Evolutionary conservation across 805 yeast species (phyloP).

Genomic region (Candida patagonica): DNA sequence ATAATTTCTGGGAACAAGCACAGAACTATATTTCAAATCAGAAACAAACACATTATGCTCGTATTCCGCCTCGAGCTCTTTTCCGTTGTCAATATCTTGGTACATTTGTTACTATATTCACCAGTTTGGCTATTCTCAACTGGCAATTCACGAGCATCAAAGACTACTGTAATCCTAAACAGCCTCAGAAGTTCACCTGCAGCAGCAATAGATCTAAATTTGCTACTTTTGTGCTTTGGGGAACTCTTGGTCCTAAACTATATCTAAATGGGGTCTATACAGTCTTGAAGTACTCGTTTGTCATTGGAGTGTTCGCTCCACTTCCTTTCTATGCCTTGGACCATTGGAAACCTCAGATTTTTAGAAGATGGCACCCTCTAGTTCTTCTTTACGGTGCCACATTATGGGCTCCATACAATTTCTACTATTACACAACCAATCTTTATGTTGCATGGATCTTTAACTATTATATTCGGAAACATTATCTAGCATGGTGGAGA

Average conservation of each 20-base stretch:
- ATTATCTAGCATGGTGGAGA: constrained; percentile 47
- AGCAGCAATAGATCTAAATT: constrained; percentile 37
- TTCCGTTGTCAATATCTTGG: constrained; percentile 33
- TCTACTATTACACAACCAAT: constrained; percentile 27
- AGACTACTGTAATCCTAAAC: constrained; percentile 27
- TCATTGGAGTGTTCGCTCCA: constrained; percentile 37
- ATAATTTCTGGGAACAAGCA: constrained; percentile 48
- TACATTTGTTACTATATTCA: constrained; percentile 32
- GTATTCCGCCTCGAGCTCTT: constrained; percentile 34
- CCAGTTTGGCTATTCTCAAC: constrained; percentile 26
- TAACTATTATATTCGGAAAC: constrained; percentile 38
- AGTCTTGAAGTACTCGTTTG: constrained; percentile 47
- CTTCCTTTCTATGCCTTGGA: constrained; percentile 4
- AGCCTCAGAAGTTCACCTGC: constrained; percentile 27
- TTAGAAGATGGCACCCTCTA: constrained; percentile 1
- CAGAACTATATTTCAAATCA: constrained; percentile 49
- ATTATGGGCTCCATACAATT: constrained; percentile 10
- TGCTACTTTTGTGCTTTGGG: constrained; percentile 38
- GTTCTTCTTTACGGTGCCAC: constrained; percentile 3
- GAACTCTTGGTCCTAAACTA: constrained; percentile 40
- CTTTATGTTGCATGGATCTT: constrained; percentile 33
- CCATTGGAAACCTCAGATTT: background rate
- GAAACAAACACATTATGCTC: constrained; percentile 39
- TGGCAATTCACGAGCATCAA: constrained; percentile 29
- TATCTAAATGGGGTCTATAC: constrained; percentile 48